A percentile compares a stretch with the other conserved stretches of the same genome.
Conservation (phyloP, 148 eudicot genomes). For the Rhododendron ferrugineum region DNA sequence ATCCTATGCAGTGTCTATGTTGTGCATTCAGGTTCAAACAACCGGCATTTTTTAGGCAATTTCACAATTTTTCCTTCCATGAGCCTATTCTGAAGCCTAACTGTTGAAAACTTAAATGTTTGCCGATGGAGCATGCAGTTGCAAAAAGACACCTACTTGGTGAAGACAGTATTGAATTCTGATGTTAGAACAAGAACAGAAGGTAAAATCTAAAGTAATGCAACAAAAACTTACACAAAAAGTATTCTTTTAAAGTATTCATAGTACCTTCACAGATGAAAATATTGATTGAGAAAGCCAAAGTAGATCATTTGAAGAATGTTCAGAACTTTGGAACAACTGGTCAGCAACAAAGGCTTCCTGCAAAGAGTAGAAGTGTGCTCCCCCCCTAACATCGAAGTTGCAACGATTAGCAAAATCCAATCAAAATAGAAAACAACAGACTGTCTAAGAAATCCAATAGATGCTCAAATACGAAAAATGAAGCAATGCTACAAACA, state of each 20-base stretch:
- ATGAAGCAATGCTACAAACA: neutral
- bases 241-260: neutral
- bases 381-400: constrained; percentile 45
- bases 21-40: neutral
- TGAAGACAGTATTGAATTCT: neutral
- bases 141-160: neutral
- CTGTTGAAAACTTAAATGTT: neutral
- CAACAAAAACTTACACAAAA: neutral
- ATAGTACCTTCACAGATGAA: constrained; percentile 66
- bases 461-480: constrained; percentile 1
- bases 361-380: constrained; percentile 60
- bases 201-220: neutral
- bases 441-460: constrained; percentile 3
- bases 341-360: constrained; percentile 73
- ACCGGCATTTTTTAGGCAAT: neutral
- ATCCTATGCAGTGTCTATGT: neutral
- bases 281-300: constrained; percentile 64
- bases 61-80: neutral
- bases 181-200: neutral
- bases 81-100: neutral
- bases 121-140: neutral
- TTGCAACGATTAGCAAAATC: constrained; percentile 4
- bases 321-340: constrained; percentile 76
- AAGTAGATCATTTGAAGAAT: constrained; percentile 68
- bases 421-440: neutral